phyloP scores from a whole-genome alignment of 2,329 filamentous ascomycete genomes.

The Blastomyces gilchristii region DNA sequence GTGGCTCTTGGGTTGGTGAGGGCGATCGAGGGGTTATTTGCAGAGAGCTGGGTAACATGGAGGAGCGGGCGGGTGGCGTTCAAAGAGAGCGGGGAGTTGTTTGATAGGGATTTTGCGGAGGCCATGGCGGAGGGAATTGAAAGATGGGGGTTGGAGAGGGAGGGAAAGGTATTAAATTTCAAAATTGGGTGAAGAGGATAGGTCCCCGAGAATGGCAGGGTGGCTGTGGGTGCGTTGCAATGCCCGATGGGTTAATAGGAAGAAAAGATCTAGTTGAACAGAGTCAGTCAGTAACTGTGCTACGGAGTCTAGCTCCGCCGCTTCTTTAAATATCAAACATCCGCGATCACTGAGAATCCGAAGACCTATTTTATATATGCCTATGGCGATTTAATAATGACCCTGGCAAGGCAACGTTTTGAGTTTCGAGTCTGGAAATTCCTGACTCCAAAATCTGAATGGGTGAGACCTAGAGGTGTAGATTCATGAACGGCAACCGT shows the following conservation, averaged over 20 bases:
- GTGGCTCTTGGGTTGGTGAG: constrained; percentile 35
- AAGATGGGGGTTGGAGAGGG: neutral
- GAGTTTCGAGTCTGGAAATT: neutral
- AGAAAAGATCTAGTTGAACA: neutral
- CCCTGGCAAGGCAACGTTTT: no score
- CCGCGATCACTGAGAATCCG: neutral
- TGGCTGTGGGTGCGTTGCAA: neutral
- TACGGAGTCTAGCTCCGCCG: neutral
- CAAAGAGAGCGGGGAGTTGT: neutral
- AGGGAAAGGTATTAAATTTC: neutral
- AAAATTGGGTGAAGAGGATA: neutral
- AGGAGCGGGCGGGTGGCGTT: neutral
- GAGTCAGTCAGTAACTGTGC: neutral
- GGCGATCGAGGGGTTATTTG: constrained; percentile 30
- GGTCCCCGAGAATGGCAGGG: neutral
- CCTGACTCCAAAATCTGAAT: neutral
- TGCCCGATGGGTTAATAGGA: neutral
- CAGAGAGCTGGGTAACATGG: constrained; percentile 38
- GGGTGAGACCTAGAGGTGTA: no score
- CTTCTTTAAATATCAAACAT: neutral
- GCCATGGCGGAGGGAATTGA: constrained; percentile 1
- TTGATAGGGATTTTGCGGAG: constrained; percentile 2
- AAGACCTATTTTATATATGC: neutral
- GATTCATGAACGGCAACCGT: no score
- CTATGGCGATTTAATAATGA: neutral